Evolutionary conservation across 2,329 filamentous ascomycete genomes (phyloP).

Genomic region (Acephala macrosclerotiorum): DNA sequence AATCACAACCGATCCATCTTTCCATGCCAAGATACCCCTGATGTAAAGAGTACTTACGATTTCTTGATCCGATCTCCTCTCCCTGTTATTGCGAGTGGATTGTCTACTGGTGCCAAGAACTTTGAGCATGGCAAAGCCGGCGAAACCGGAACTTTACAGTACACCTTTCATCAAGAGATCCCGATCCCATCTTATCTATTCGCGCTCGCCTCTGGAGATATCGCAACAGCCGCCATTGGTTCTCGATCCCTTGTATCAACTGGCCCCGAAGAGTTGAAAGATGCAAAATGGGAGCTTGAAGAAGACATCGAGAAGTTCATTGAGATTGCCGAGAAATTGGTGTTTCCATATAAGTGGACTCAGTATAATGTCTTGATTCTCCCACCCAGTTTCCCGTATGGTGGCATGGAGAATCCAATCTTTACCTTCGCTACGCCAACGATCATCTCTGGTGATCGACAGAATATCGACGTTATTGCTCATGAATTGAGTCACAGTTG

Average conservation of each 20-base stretch:
- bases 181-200: conserved; percentile 96
- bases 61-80: conserved; percentile 88
- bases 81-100: conserved; percentile 90
- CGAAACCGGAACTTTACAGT: conserved; percentile 63
- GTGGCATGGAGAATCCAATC: conserved; percentile 91
- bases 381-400: conserved; percentile 89
- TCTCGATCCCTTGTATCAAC: conserved; percentile 85
- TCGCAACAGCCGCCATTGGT: conserved; percentile 85
- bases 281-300: conserved; percentile 90
- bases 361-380: conserved; percentile 94
- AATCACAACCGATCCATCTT: conserved; percentile 95
- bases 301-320: conserved; percentile 92
- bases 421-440: conserved; percentile 96
- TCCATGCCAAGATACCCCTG: conserved; percentile 96
- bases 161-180: conserved; percentile 87
- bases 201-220: conserved; percentile 87
- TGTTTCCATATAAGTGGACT: conserved; percentile 93
- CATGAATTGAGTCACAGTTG: conserved; percentile 82
- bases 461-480: conserved; percentile 96
- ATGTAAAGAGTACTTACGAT: conserved; percentile 93
- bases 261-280: conserved; percentile 84
- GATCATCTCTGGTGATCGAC: conserved; percentile 86
- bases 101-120: conserved; percentile 62
- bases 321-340: conserved; percentile 78
- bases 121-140: conserved; percentile 61